Base-by-base conservation (phyloP, 306 rosid genomes). In the Vigna trinervia region DNA sequence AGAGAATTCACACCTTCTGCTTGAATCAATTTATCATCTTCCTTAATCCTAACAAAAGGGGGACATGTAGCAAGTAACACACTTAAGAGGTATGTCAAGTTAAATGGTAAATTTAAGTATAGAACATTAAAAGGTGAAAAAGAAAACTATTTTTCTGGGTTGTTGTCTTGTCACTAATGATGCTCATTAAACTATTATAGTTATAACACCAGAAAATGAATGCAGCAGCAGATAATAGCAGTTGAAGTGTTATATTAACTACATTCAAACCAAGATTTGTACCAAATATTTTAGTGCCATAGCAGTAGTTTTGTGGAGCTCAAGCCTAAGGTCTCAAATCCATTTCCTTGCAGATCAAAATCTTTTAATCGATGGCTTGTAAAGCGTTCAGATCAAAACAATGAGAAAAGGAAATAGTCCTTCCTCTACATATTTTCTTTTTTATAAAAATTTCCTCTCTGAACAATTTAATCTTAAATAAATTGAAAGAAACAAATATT, bases 1-100 rank as follows among this genome's bases (percentile, higher is more conserved):
- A 95, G 96, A 78, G 99, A 95, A 85, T 90, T 97, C 71, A 95
- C 85, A 76, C 97, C 97, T 84, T 95, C 97, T 12, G 86, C 85
- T 90, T 89, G 97, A 81, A 95, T 95, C 84, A 92, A 79, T 78
- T 73, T 95, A 84, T 95, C 99, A 75, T 95, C 99, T 65, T 82
- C 89, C 82, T 95, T 95, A 81, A 92, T 95, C 87, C 97, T 95
- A 81, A 82, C 23, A 79, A 57, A 53, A 58, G 26, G 46, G 54
- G 60, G 59, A 54, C 32, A 47, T 10, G 36, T 60, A 36, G 48
- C 56, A 47, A 46, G 80, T 71, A 64, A 75, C 34, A 41, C 34
- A n/a, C 62, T 48, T 48, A 66, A 23, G 9, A 38, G 17, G 56
- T 43, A 8, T 10, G 17, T 64, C 43, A 5, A 70, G 39, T 47